These are phyloP conservation scores for Globisporangium cylindrosporum DNA, from an alignment of 352 stramenopile species.

Conservation along the genomic window DNA sequence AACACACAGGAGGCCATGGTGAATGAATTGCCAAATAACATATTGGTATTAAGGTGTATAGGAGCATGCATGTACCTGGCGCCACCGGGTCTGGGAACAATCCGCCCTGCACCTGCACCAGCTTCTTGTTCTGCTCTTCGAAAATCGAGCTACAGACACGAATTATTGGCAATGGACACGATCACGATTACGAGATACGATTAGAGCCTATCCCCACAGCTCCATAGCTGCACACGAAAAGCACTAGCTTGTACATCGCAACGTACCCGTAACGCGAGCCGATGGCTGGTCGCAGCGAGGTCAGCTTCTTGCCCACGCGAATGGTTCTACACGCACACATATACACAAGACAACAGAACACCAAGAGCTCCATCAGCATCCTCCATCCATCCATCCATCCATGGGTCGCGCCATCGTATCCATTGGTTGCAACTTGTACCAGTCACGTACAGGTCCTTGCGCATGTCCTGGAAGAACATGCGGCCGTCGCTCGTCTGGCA, in stretches of 20 bases:
- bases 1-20: not conserved
- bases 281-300: slow-evolving; percentile 63
- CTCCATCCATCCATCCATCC: not conserved
- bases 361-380: slow-evolving; percentile 2
- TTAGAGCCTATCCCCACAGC: not conserved
- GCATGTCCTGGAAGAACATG: slow-evolving; percentile 83
- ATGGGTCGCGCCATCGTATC: not conserved
- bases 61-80: slow-evolving; percentile 33
- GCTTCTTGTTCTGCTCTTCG: slow-evolving; percentile 80
- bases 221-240: not conserved
- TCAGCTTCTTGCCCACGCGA: slow-evolving; percentile 80
- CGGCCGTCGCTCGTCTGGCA: slow-evolving; percentile 82
- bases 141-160: slow-evolving; percentile 54
- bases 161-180: too few species aligned
- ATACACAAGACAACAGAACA: not conserved
- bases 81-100: slow-evolving; percentile 82
- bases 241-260: not conserved
- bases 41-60: not conserved
- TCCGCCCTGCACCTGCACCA: slow-evolving; percentile 66
- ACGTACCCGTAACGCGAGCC: slow-evolving; percentile 67
- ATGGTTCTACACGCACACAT: slow-evolving; percentile 36
- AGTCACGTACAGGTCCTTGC: slow-evolving; percentile 55
- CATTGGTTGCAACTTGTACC: not conserved
- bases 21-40: too few species aligned
- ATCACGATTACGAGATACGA: too few species aligned